Percentiles rank a stretch among this genome's conserved stretches.
Conservation (phyloP, 106 monocot species). For the Dioscorea alata region DNA sequence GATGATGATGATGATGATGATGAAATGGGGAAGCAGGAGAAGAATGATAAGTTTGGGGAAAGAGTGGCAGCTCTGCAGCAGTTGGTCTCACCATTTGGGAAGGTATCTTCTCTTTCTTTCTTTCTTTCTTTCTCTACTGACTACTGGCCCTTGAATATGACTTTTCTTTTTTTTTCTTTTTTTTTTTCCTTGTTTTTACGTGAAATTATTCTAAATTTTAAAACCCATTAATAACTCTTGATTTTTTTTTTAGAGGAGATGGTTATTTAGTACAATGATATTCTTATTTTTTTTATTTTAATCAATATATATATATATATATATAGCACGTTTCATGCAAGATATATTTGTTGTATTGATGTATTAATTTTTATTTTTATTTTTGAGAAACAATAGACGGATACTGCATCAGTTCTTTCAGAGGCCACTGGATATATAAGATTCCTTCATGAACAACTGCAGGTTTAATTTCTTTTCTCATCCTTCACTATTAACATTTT, state of each 20-base stretch:
- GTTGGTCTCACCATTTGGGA: conserved; percentile 13
- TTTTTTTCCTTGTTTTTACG: too few species aligned
- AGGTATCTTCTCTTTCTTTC: neutral
- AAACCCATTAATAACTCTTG: too few species aligned
- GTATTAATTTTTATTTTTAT: neutral
- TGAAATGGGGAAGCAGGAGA: neutral
- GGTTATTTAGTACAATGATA: neutral
- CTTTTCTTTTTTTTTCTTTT: too few species aligned
- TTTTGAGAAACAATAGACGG: neutral
- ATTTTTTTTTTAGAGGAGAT: neutral
- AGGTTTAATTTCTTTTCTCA: conserved; percentile 1
- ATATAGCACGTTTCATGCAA: neutral
- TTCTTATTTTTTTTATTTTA: neutral
- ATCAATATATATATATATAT: neutral
- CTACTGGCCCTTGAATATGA: too few species aligned
- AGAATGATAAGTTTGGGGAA: conserved; percentile 12
- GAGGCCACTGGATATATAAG: conserved; percentile 16
- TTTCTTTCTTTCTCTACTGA: neutral
- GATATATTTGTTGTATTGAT: neutral
- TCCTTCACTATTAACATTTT: neutral
- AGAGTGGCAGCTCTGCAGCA: conserved; percentile 9
- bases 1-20: too few species aligned
- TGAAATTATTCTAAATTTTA: too few species aligned
- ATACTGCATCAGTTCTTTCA: conserved; percentile 11
- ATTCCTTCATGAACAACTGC: conserved; percentile 12